phyloP scores from a whole-genome alignment of 148 eudicot genomes.

The Amaranthus hypochondriacus region DNA sequence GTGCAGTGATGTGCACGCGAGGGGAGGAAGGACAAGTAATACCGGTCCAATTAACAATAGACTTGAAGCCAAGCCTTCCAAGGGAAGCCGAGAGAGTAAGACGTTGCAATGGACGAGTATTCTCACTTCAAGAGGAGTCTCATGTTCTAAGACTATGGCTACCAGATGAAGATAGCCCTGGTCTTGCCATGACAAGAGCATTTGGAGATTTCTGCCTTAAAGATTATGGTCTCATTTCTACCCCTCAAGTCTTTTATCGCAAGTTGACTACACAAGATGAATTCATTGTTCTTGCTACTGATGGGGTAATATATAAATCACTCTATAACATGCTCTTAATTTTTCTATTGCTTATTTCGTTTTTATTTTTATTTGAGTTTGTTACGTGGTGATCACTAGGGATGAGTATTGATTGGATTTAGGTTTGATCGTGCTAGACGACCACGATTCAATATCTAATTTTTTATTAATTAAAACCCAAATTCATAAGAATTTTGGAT shows the following conservation, averaged over 20 bases:
- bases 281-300: slow-evolving; percentile 82
- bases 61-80: slow-evolving; percentile 70
- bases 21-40: slow-evolving; percentile 43
- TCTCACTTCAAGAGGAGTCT: slow-evolving; percentile 60
- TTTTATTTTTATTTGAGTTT: background rate
- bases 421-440: too few relatives aligned
- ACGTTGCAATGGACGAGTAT: slow-evolving; percentile 57
- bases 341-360: background rate
- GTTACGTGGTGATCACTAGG: background rate
- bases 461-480: too few relatives aligned
- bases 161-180: slow-evolving; percentile 76
- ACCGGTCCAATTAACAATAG: slow-evolving; percentile 70
- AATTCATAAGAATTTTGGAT: too few relatives aligned
- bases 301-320: slow-evolving; percentile 59
- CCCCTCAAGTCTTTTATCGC: slow-evolving; percentile 59
- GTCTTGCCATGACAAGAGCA: slow-evolving; percentile 93
- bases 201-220: slow-evolving; percentile 91
- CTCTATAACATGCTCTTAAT: background rate
- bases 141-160: slow-evolving; percentile 68
- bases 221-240: slow-evolving; percentile 80
- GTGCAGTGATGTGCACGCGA: slow-evolving; percentile 72
- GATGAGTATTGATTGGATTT: too few relatives aligned
- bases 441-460: too few relatives aligned
- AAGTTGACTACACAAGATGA: slow-evolving; percentile 67
- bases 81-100: slow-evolving; percentile 57